phyloP scores from a whole-genome alignment of 495 filamentous ascomycete species.

The Neurospora sp. region DNA sequence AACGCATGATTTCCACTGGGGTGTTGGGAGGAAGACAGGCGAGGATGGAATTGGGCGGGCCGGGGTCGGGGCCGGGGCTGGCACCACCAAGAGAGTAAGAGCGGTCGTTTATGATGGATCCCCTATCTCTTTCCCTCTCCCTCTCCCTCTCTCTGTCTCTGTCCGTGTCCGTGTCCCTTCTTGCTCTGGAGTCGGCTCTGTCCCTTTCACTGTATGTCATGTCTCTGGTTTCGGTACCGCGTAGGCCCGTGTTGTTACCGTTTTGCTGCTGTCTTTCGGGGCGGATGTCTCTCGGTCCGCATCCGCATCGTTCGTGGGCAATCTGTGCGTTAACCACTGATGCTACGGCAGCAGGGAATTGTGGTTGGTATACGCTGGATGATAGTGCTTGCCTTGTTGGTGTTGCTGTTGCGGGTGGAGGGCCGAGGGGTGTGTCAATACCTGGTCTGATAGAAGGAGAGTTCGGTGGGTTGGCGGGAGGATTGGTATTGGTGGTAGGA shows the following conservation, averaged over 20 bases:
- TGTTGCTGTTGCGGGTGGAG: background rate
- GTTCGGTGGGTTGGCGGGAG: background rate
- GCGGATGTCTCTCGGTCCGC: background rate
- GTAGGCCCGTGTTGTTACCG: background rate
- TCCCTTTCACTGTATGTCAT: background rate
- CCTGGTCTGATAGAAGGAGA: background rate
- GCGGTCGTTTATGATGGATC: background rate
- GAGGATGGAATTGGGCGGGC: background rate
- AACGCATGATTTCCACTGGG: background rate
- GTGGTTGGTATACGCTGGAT: background rate
- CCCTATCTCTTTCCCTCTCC: background rate
- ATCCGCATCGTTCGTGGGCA: background rate
- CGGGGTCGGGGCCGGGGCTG: background rate
- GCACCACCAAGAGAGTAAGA: background rate
- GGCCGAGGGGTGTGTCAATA: background rate
- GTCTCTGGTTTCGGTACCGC: background rate
- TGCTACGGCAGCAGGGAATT: background rate
- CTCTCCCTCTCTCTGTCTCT: background rate
- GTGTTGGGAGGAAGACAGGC: background rate
- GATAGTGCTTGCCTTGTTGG: background rate
- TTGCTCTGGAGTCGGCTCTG: background rate
- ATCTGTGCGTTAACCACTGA: background rate
- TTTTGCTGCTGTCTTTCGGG: background rate
- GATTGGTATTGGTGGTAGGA: background rate
- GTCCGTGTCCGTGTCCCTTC: background rate